phyloP scores from a whole-genome alignment of 2,329 filamentous ascomycete species.

The Phoma herbarum region DNA sequence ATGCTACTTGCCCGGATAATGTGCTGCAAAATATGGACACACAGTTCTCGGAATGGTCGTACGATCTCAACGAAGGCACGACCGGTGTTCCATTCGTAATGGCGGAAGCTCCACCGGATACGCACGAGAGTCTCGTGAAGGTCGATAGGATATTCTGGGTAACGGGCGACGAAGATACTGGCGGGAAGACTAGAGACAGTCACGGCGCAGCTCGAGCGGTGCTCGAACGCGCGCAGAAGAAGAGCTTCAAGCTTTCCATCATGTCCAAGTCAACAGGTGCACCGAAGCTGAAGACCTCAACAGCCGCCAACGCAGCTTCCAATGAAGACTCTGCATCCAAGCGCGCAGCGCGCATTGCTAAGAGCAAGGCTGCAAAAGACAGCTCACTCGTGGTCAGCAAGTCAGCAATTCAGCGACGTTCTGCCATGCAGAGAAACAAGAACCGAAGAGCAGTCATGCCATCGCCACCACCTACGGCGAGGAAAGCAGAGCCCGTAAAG shows the following conservation, averaged over 20 bases:
- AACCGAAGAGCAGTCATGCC: slow-evolving; percentile 17
- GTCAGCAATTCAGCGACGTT: slow-evolving; percentile 14
- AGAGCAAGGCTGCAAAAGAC: slow-evolving; percentile 4
- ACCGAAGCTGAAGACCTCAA: background rate
- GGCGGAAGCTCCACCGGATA: slow-evolving; percentile 9
- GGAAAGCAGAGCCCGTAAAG: background rate
- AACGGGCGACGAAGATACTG: background rate
- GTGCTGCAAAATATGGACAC: slow-evolving; percentile 17
- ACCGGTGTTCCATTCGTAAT: slow-evolving; percentile 13
- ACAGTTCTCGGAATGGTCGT: slow-evolving; percentile 18
- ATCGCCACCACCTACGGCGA: slow-evolving; percentile 6
- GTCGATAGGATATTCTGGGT: slow-evolving; percentile 9
- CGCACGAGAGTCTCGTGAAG: slow-evolving; percentile 8
- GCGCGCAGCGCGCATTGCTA: slow-evolving; percentile 15
- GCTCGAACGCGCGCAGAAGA: slow-evolving; percentile 2
- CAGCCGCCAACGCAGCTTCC: background rate
- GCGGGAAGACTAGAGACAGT: background rate
- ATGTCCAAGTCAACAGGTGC: background rate
- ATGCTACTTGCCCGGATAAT: background rate
- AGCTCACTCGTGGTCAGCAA: slow-evolving; percentile 8
- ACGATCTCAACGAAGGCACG: slow-evolving; percentile 10
- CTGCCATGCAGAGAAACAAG: slow-evolving; percentile 16
- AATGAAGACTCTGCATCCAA: slow-evolving; percentile 2
- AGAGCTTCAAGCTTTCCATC: background rate
- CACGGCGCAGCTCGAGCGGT: background rate